These are phyloP conservation scores for Leccinum subgranulosum DNA, from an alignment of 768 basidiomycete genomes.

Conservation along the genomic window DNA sequence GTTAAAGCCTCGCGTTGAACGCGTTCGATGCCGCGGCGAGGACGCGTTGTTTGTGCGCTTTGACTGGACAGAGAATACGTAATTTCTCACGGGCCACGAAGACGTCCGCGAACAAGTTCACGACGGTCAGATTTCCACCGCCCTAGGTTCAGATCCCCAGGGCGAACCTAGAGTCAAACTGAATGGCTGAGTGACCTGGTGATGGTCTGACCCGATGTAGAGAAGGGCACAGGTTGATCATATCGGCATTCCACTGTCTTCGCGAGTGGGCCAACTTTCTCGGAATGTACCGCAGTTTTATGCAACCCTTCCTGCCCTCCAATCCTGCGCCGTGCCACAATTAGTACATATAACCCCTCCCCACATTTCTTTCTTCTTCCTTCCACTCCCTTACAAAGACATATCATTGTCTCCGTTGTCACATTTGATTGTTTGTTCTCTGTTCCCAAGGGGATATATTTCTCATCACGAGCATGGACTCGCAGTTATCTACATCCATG, in stretches of 20 bases:
- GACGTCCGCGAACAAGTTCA: not conserved
- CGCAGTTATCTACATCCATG: conserved; percentile 12
- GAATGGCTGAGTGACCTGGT: conserved; percentile 7
- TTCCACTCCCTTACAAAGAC: not conserved
- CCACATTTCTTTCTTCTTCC: conserved; percentile 1
- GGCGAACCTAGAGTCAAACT: not conserved
- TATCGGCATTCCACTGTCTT: conserved; percentile 10
- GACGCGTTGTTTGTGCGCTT: conserved; percentile 23
- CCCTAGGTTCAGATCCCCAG: conserved; percentile 7
- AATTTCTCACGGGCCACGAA: conserved; percentile 18
- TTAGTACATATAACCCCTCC: conserved; percentile 25
- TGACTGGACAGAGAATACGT: conserved; percentile 12
- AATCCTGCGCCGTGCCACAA: conserved; percentile 25
- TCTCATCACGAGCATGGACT: conserved; percentile 12
- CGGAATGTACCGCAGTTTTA: conserved; percentile 33
- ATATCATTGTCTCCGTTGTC: conserved; percentile 2
- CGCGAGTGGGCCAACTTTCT: conserved; percentile 13
- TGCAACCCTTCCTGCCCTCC: conserved; percentile 20
- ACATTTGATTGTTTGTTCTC: conserved; percentile 11
- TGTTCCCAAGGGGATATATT: conserved; percentile 17
- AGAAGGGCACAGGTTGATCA: conserved; percentile 15
- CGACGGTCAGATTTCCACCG: not conserved
- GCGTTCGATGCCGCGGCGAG: conserved; percentile 16
- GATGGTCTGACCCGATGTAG: conserved; percentile 7
- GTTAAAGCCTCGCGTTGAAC: conserved; percentile 7